These are phyloP conservation scores for Lachnellula suecica DNA, from an alignment of 2,329 filamentous ascomycete species.

Conservation along the genomic window DNA sequence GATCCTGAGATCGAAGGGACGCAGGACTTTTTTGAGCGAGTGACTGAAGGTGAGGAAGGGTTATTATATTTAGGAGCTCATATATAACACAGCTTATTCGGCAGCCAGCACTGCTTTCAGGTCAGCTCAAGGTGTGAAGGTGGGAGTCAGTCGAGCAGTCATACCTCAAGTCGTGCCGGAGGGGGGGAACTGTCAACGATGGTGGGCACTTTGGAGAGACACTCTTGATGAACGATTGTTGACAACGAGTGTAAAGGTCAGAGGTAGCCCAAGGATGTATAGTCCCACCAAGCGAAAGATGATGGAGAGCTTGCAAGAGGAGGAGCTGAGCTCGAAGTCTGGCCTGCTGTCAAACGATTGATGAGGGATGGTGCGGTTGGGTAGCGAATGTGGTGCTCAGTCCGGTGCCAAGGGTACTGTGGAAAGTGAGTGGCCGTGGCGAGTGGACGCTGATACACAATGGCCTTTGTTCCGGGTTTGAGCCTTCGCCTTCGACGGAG, in stretches of 20 bases:
- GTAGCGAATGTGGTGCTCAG: background rate
- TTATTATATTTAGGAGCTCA: constrained; percentile 21
- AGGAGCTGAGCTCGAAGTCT: background rate
- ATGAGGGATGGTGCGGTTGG: background rate
- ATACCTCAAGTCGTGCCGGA: constrained; percentile 11
- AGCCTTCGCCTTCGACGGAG: too few species aligned
- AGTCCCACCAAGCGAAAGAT: background rate
- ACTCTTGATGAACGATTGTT: background rate
- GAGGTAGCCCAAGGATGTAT: constrained; percentile 5
- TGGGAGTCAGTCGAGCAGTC: background rate
- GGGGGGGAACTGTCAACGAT: background rate
- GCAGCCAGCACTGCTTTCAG: constrained; percentile 4
- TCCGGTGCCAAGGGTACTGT: too few species aligned
- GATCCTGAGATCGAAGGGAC: background rate
- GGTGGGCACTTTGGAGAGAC: background rate
- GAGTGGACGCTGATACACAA: too few species aligned
- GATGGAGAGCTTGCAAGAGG: background rate
- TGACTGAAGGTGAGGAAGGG: constrained; percentile 21
- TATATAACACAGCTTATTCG: constrained; percentile 13
- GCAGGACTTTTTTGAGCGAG: constrained; percentile 23
- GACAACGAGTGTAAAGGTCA: constrained; percentile 3
- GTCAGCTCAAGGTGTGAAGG: constrained; percentile 8
- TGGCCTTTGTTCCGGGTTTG: too few species aligned
- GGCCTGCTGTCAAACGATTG: background rate
- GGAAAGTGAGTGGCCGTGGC: too few species aligned